phyloP scores from a whole-genome alignment of 2,329 filamentous ascomycete species.

The Coniochaeta sp. region DNA sequence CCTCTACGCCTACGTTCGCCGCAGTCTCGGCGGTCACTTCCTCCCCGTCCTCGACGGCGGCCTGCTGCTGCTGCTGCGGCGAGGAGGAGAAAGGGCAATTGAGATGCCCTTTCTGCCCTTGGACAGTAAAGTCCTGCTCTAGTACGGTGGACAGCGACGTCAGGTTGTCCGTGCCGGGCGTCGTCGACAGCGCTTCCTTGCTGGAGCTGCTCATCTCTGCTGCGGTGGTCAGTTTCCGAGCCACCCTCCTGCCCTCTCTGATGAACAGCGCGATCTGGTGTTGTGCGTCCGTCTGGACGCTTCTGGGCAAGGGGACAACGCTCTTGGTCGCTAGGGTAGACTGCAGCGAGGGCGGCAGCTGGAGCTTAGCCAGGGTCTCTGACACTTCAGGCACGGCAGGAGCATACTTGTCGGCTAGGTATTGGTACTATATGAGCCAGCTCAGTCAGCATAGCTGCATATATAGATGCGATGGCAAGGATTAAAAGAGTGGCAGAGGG shows the following conservation, averaged over 20 bases:
- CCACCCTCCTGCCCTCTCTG: constrained; percentile 54
- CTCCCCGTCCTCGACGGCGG: constrained; percentile 20
- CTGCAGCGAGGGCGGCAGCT: constrained; percentile 49
- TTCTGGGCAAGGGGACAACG: constrained; percentile 47
- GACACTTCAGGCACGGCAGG: constrained; percentile 58
- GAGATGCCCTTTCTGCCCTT: constrained; percentile 71
- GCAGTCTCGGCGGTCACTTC: constrained; percentile 13
- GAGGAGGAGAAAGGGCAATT: constrained; percentile 67
- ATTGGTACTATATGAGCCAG: constrained; percentile 44
- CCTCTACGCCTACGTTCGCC: constrained; percentile 19
- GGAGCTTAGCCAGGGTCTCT: constrained; percentile 59
- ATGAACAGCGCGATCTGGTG: constrained; percentile 58
- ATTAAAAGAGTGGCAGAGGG: constrained; percentile 7
- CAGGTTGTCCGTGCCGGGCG: constrained; percentile 20
- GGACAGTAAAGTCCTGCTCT: constrained; percentile 86
- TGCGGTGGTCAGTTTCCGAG: constrained; percentile 42
- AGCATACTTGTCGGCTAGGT: constrained; percentile 61
- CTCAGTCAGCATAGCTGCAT: neutral
- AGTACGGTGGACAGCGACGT: constrained; percentile 59
- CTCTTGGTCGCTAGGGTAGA: constrained; percentile 39
- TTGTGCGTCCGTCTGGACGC: constrained; percentile 35
- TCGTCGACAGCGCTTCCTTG: constrained; percentile 34
- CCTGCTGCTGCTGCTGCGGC: constrained; percentile 22
- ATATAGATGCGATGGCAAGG: neutral
- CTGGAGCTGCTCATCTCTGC: constrained; percentile 40